Base-by-base conservation (phyloP, 1,284 basidiomycete species). In the Schizopora paradoxa region DNA sequence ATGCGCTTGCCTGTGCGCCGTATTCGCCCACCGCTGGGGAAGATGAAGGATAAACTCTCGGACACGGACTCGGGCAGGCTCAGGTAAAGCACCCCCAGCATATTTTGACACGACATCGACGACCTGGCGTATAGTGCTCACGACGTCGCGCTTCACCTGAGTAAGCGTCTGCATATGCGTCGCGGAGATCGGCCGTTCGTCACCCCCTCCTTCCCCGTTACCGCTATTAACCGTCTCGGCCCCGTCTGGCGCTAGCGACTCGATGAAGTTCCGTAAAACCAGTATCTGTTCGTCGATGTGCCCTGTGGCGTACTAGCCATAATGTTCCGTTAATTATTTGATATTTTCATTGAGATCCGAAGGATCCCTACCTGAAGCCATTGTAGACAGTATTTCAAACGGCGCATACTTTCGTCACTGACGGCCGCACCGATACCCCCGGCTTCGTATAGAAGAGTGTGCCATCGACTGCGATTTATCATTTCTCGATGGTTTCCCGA, bases 231-330 rank as follows among this genome's bases (percentile, higher is more conserved):
- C 56, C 25, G 51, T 40, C 26, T 47, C 49, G 43, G 62, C 57
- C 22, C 67, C 63, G 22, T 66, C 56, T n/a, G n/a, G n/a, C 0
- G 75, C 70, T 55, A 91, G 68, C 5, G 81, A 78, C 13, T 77
- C 74, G 41, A 86, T 89, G 60, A 91, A 90, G 52, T 88, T 82
- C 13, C 89, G 82, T 8, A 95, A 73, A 37, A 91, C 74, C 13
- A 86, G 72, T 44, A 93, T 93, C 58, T 93, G 91, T 6, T 82
- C 80, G 58, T 94, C 90, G 56, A 93, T 91, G 55, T 90, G 90
- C 2, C 76, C 71, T 1, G 90, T 93, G 6, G 91, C 91, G 58
- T 90, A 93, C 85, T 91, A 58, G 5, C 42, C 2, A 35, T 19
- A 14, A 31, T 19, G 38, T 40, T 19, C n/a, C 13, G n/a, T 45